phyloP scores from a whole-genome alignment of 768 basidiomycete species.

The Lyophyllum semitale region DNA sequence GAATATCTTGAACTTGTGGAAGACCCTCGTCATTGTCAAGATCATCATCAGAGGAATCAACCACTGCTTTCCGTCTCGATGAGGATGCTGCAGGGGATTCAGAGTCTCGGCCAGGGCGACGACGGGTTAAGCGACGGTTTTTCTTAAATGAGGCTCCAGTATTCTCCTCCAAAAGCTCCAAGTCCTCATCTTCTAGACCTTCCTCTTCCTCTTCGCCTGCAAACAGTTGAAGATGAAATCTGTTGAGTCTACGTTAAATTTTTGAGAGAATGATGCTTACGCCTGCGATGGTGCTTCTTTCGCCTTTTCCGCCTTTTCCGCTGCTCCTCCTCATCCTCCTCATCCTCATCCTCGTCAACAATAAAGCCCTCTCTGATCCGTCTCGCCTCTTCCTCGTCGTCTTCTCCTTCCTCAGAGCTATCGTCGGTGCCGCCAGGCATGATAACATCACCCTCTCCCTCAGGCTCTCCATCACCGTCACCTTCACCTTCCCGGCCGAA shows the following conservation, averaged over 20 bases:
- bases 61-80: slow-evolving; percentile 56
- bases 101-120: slow-evolving; percentile 73
- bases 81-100: slow-evolving; percentile 66
- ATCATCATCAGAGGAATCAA: slow-evolving; percentile 81
- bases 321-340: slow-evolving; percentile 61
- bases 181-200: slow-evolving; percentile 89
- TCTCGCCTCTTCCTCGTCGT: slow-evolving; percentile 86
- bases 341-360: slow-evolving; percentile 85
- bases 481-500: slow-evolving; percentile 55
- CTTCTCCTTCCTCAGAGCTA: slow-evolving; percentile 88
- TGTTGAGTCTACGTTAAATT: slow-evolving; percentile 11
- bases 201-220: slow-evolving; percentile 56
- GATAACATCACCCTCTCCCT: slow-evolving; percentile 55
- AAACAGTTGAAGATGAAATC: slow-evolving; percentile 1
- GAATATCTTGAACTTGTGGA: slow-evolving; percentile 62
- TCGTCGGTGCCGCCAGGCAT: slow-evolving; percentile 67
- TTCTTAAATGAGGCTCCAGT: slow-evolving; percentile 80
- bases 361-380: slow-evolving; percentile 88
- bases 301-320: slow-evolving; percentile 65
- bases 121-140: slow-evolving; percentile 64
- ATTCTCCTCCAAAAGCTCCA: slow-evolving; percentile 88
- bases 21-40: slow-evolving; percentile 56
- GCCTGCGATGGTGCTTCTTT: slow-evolving; percentile 63
- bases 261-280: slow-evolving; percentile 30
- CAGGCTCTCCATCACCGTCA: slow-evolving; percentile 40